These are phyloP conservation scores for Straminergon stramineum DNA, from an alignment of 225 moss, liverwort and hornwort genomes.

Conservation along the genomic window DNA sequence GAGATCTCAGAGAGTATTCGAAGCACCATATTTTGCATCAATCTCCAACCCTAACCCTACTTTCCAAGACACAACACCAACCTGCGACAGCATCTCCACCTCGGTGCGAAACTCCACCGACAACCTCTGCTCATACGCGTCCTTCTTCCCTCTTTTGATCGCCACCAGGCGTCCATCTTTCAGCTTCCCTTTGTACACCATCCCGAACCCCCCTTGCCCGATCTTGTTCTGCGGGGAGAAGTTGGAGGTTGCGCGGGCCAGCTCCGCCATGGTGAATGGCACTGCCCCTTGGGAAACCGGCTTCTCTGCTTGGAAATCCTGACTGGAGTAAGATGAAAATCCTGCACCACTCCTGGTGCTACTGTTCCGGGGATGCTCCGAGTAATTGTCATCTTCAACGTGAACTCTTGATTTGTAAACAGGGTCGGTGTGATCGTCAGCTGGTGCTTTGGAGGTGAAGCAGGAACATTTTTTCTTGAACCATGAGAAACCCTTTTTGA, in stretches of 20 bases:
- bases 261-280: conserved; percentile 48
- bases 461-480: not conserved
- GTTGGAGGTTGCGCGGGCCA: conserved; percentile 31
- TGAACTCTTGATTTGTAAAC: not conserved
- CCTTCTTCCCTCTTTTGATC: conserved; percentile 56
- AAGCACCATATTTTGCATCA: not conserved
- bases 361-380: not conserved
- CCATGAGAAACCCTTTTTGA: not conserved
- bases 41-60: not conserved
- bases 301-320: not conserved
- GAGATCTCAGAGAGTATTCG: too few relatives aligned
- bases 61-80: not conserved
- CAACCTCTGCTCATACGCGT: conserved; percentile 51
- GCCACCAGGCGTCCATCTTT: conserved; percentile 44
- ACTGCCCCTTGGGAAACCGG: not conserved
- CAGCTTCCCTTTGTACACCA: conserved; percentile 48
- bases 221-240: conserved; percentile 47
- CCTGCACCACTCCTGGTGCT: not conserved
- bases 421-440: not conserved
- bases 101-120: conserved; percentile 67
- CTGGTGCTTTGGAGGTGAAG: not conserved
- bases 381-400: not conserved
- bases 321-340: conserved; percentile 10
- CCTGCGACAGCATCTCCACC: conserved; percentile 79
- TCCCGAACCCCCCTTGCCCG: conserved; percentile 58